phyloP scores from a whole-genome alignment of 306 rosid species.

The Begonia loranthoides region DNA sequence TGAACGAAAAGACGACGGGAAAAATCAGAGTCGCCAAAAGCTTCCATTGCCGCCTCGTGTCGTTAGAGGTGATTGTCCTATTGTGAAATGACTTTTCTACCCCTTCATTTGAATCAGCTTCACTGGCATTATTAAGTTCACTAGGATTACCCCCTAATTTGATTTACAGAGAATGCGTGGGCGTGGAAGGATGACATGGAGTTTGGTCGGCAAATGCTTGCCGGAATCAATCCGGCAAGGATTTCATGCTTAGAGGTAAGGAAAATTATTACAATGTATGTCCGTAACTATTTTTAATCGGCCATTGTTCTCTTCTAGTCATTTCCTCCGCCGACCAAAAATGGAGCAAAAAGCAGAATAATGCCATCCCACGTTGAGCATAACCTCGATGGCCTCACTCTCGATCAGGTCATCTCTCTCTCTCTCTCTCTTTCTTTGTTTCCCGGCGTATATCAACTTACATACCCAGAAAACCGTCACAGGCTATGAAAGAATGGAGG shows the following conservation, averaged over 20 bases:
- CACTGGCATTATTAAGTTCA: no score
- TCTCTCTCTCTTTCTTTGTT: not conserved
- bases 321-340: constrained; percentile 43
- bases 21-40: not conserved
- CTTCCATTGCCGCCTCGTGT: constrained; percentile 27
- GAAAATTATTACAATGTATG: not conserved
- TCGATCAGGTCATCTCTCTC: constrained; percentile 23
- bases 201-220: constrained; percentile 73
- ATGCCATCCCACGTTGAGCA: constrained; percentile 23
- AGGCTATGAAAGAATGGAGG: constrained; percentile 43
- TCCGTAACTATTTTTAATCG: no score
- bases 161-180: constrained; percentile 28
- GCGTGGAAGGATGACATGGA: constrained; percentile 63
- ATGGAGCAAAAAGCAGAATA: constrained; percentile 34
- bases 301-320: constrained; percentile 9
- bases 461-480: not conserved
- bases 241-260: constrained; percentile 40
- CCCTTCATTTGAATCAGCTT: no score
- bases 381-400: constrained; percentile 49
- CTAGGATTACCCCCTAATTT: no score
- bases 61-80: constrained; percentile 21
- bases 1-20: constrained; percentile 11
- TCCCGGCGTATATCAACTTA: not conserved
- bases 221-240: constrained; percentile 57
- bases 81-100: no score